Evolutionary conservation across 2,329 filamentous ascomycete genomes (phyloP).

Genomic region (Pyrenophora graminea): DNA sequence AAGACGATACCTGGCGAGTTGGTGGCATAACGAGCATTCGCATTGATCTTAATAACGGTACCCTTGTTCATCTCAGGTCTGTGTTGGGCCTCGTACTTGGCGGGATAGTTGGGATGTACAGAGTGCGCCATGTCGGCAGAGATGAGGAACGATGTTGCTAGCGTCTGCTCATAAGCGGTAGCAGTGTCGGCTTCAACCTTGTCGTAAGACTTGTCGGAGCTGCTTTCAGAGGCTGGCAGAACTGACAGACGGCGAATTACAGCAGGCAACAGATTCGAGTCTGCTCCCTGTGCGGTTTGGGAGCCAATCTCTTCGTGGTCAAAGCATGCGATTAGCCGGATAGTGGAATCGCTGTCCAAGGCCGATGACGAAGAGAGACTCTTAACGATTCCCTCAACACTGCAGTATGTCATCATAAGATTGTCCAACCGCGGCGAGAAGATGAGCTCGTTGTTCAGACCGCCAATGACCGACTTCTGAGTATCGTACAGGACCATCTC

Average conservation of each 20-base stretch:
- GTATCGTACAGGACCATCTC: conserved; percentile 97
- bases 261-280: conserved; percentile 87
- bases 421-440: conserved; percentile 97
- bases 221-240: conserved; percentile 64
- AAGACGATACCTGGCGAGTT: conserved; percentile 95
- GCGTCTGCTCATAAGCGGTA: conserved; percentile 91
- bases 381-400: conserved; percentile 79
- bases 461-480: conserved; percentile 86
- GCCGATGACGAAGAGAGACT: conserved; percentile 68
- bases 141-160: conserved; percentile 88
- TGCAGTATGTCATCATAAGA: conserved; percentile 94
- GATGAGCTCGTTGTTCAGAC: conserved; percentile 90
- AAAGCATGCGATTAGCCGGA: conserved; percentile 91
- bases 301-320: conserved; percentile 98
- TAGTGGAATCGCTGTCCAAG: conserved; percentile 76
- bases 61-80: conserved; percentile 95
- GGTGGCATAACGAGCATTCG: conserved; percentile 94
- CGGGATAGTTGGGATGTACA: conserved; percentile 91
- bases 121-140: conserved; percentile 98
- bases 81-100: conserved; percentile 90
- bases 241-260: conserved; percentile 85
- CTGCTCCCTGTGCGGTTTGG: conserved; percentile 86
- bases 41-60: conserved; percentile 96
- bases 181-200: conserved; percentile 61
- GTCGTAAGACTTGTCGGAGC: conserved; percentile 69